These are phyloP conservation scores for Crucihimalaya himalaica DNA, from an alignment of 345 rosid genomes.

Conservation along the genomic window DNA sequence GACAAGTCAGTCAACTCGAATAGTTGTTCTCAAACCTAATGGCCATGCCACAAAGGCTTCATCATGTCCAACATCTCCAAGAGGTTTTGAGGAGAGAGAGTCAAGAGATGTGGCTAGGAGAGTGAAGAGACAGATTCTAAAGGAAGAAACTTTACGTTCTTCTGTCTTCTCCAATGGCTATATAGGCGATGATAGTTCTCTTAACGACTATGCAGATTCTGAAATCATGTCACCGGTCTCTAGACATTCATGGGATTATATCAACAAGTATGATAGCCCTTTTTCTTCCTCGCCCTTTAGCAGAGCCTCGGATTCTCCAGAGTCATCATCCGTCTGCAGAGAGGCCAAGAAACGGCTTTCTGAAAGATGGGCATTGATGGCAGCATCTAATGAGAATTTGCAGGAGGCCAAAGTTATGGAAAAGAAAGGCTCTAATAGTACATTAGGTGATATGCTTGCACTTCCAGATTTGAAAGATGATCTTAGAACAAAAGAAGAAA, in stretches of 20 bases:
- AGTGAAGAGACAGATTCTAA: constrained; percentile 47
- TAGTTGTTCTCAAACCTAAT: constrained; percentile 88
- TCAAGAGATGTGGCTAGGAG: constrained; percentile 57
- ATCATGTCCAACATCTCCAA: constrained; percentile 54
- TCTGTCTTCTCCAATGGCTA: constrained; percentile 78
- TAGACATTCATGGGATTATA: constrained; percentile 86
- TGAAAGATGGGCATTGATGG: constrained; percentile 96
- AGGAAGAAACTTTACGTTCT: constrained; percentile 68
- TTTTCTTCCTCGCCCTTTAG: constrained; percentile 73
- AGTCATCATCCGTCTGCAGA: constrained; percentile 77
- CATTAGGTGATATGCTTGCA: constrained; percentile 97
- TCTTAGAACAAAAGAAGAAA: constrained; percentile 41
- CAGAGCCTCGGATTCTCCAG: constrained; percentile 76
- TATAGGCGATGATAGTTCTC: constrained; percentile 76
- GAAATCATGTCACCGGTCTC: constrained; percentile 80
- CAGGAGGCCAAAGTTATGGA: constrained; percentile 51
- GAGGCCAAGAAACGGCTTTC: constrained; percentile 66
- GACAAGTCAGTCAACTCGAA: constrained; percentile 59
- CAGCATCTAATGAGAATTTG: constrained; percentile 50
- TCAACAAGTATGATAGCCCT: constrained; percentile 69
- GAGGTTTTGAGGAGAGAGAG: constrained; percentile 51
- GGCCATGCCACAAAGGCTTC: constrained; percentile 49
- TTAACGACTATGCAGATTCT: constrained; percentile 67
- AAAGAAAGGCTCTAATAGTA: constrained; percentile 57
- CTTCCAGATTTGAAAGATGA: constrained; percentile 61